These are phyloP conservation scores for Debaryomyces robertsiae DNA, from an alignment of 1,139 yeast species.

Conservation along the genomic window DNA sequence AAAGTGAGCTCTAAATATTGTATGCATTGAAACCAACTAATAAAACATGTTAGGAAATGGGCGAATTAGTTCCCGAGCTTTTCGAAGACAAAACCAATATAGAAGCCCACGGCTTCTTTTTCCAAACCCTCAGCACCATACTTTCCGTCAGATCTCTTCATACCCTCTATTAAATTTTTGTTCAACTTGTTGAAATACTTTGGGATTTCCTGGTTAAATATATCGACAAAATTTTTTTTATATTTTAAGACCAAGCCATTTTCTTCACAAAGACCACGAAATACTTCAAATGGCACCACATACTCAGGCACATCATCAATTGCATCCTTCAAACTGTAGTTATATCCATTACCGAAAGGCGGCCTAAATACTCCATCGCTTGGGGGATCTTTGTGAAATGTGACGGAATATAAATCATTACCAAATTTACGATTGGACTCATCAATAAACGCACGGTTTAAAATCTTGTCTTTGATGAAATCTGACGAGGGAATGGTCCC, in stretches of 20 bases:
- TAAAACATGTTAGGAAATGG: no score
- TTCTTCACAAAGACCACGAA: slow-evolving; percentile 81
- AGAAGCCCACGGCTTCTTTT: slow-evolving; percentile 84
- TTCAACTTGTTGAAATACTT: slow-evolving; percentile 60
- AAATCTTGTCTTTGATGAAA: slow-evolving; percentile 67
- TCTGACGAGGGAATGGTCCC: slow-evolving; percentile 96
- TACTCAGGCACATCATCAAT: slow-evolving; percentile 96
- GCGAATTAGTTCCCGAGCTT: slow-evolving; percentile 34
- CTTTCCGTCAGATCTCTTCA: slow-evolving; percentile 73
- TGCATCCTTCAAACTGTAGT: slow-evolving; percentile 85
- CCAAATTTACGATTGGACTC: slow-evolving; percentile 73
- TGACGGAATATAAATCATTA: slow-evolving; percentile 76
- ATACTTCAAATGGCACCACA: slow-evolving; percentile 92
- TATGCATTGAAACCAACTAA: no score
- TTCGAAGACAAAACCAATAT: slow-evolving; percentile 77
- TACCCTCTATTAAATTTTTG: slow-evolving; percentile 67
- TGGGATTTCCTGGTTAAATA: slow-evolving; percentile 80
- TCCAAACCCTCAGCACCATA: slow-evolving; percentile 90
- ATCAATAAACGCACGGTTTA: slow-evolving; percentile 40
- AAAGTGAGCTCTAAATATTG: no score
- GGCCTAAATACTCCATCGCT: slow-evolving; percentile 68
- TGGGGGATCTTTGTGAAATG: slow-evolving; percentile 77
- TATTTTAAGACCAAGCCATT: slow-evolving; percentile 73
- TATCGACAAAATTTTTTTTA: slow-evolving; percentile 77
- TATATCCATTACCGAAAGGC: slow-evolving; percentile 83